phyloP scores from a whole-genome alignment of 768 basidiomycete species.

The Leccinum subgranulosum region DNA sequence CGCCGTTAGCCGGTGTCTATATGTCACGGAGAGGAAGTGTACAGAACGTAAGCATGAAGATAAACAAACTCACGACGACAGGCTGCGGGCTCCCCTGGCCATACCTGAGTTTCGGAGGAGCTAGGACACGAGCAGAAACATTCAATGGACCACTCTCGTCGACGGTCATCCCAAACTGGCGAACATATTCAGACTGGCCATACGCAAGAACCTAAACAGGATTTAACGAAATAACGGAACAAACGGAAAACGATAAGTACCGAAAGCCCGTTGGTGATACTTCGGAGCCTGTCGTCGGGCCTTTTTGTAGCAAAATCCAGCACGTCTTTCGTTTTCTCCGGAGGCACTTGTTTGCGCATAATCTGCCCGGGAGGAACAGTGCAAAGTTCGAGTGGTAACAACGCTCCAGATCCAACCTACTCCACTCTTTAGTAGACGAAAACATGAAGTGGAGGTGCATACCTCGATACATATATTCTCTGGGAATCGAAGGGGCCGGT shows the following conservation, averaged over 20 bases:
- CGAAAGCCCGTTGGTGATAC: constrained; percentile 52
- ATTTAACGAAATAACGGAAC: not conserved
- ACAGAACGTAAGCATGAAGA: not conserved
- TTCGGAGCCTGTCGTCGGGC: constrained; percentile 53
- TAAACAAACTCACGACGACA: constrained; percentile 47
- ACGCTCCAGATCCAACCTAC: constrained; percentile 59
- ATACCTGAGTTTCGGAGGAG: constrained; percentile 65
- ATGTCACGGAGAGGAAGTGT: constrained; percentile 4
- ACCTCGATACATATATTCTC: constrained; percentile 71
- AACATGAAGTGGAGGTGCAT: constrained; percentile 10
- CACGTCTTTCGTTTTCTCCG: constrained; percentile 60
- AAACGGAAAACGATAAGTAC: constrained; percentile 29
- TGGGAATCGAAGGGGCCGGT: constrained; percentile 54
- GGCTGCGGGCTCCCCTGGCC: constrained; percentile 53
- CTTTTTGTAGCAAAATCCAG: constrained; percentile 66
- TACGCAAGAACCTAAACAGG: constrained; percentile 54
- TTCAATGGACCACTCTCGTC: constrained; percentile 49
- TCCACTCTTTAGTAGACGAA: constrained; percentile 20
- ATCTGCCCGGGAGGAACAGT: constrained; percentile 62
- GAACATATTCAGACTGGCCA: constrained; percentile 72
- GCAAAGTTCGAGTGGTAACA: constrained; percentile 69
- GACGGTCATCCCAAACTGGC: constrained; percentile 70
- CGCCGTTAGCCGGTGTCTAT: constrained; percentile 60
- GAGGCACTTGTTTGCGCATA: constrained; percentile 67
- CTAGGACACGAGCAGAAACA: constrained; percentile 60